phyloP scores from a whole-genome alignment of 371 early-diverging fungal genomes.

The Catenaria anguillulae region DNA sequence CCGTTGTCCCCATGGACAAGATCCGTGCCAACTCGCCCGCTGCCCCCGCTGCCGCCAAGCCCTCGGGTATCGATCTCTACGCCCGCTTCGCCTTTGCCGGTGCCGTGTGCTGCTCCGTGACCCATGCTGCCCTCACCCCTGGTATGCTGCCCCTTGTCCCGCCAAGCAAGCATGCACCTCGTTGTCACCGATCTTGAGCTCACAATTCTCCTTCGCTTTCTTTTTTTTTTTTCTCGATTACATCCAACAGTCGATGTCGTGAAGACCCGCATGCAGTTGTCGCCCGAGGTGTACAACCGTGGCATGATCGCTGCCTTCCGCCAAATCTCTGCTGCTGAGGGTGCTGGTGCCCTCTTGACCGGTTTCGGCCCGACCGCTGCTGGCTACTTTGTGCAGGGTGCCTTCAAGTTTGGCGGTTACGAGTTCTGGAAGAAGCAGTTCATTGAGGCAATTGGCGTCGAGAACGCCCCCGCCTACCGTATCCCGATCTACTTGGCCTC shows the following conservation, averaged over 20 bases:
- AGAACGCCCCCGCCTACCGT: constrained; percentile 56
- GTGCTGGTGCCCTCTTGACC: constrained; percentile 52
- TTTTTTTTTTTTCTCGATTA: background rate
- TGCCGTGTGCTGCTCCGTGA: constrained; percentile 52
- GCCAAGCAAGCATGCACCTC: too few relatives aligned
- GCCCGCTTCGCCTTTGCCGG: constrained; percentile 56
- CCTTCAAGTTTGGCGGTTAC: constrained; percentile 77
- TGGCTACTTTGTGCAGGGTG: constrained; percentile 80
- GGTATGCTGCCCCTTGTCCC: too few relatives aligned
- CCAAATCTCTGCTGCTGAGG: constrained; percentile 51
- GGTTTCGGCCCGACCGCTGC: constrained; percentile 64
- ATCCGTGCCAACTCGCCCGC: constrained; percentile 18
- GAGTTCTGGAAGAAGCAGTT: constrained; percentile 68
- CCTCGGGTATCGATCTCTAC: constrained; percentile 46
- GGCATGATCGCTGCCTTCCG: constrained; percentile 44
- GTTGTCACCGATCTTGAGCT: too few relatives aligned
- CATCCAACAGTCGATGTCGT: constrained; percentile 7
- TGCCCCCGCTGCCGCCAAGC: constrained; percentile 30
- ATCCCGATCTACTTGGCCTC: constrained; percentile 56
- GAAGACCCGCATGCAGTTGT: constrained; percentile 52
- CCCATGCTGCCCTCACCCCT: constrained; percentile 25
- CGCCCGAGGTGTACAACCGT: constrained; percentile 49
- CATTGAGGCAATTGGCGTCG: constrained; percentile 46
- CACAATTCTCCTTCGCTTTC: too few relatives aligned
- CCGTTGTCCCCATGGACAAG: constrained; percentile 5